phyloP scores from a whole-genome alignment of 495 filamentous ascomycete species.

The Podospora australis region DNA sequence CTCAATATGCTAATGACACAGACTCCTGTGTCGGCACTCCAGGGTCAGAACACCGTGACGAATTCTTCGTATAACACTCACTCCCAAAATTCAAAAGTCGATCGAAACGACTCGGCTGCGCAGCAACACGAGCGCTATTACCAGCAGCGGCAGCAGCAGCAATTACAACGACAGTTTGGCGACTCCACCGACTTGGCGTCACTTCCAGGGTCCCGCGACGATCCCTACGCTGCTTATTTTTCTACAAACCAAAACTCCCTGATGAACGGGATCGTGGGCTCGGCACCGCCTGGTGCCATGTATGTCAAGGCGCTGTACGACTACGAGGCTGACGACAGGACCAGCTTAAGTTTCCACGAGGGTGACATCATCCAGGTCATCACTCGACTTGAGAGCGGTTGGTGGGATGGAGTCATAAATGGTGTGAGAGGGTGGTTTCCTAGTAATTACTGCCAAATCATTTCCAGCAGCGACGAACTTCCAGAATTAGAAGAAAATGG shows the following conservation, averaged over 20 bases:
- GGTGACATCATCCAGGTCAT: constrained; percentile 97
- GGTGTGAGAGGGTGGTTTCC: constrained; percentile 96
- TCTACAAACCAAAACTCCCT: constrained; percentile 25
- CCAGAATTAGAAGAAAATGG: constrained; percentile 52
- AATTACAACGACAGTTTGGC: constrained; percentile 23
- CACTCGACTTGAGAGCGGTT: constrained; percentile 93
- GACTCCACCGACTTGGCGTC: constrained; percentile 30
- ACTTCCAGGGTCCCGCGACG: constrained; percentile 31
- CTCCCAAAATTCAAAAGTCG: constrained; percentile 12
- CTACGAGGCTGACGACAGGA: constrained; percentile 93
- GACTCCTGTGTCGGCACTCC: constrained; percentile 42
- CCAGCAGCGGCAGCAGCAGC: background rate
- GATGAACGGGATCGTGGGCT: constrained; percentile 67
- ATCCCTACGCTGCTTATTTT: constrained; percentile 24
- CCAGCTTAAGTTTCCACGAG: constrained; percentile 89
- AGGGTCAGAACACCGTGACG: constrained; percentile 33
- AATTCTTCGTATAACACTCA: constrained; percentile 30
- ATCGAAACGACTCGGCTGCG: background rate
- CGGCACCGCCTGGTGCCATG: constrained; percentile 67
- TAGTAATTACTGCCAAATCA: constrained; percentile 92
- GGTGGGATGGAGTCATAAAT: constrained; percentile 98
- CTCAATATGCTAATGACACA: constrained; percentile 48
- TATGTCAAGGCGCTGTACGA: constrained; percentile 96
- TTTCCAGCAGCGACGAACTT: constrained; percentile 63
- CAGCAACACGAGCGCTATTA: background rate